Percentiles rank a stretch among this genome's conserved stretches.
Conservation (phyloP, 1,284 basidiomycete genomes). For the Pseudozyma sp. region DNA sequence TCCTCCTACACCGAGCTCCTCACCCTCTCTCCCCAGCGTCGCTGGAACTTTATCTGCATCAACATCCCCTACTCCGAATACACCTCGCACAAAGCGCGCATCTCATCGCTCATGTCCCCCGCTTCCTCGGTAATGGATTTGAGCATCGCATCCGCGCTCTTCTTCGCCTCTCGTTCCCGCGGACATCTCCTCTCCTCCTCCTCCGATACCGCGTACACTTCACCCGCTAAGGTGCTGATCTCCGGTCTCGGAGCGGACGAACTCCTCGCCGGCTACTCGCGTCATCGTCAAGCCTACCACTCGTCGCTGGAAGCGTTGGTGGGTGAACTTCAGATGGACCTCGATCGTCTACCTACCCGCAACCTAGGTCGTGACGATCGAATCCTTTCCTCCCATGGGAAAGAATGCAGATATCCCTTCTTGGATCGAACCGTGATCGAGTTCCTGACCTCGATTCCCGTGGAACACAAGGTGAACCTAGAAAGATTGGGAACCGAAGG, state of each 20-base stretch:
- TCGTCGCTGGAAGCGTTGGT: conserved; percentile 73
- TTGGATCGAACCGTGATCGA: conserved; percentile 47
- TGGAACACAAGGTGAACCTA: conserved; percentile 81
- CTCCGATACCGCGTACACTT: conserved; percentile 73
- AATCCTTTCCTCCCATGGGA: conserved; percentile 85
- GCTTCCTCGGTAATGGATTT: conserved; percentile 69
- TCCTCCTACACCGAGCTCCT: conserved; percentile 81
- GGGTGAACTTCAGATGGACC: conserved; percentile 89
- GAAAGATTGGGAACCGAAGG: conserved; percentile 11
- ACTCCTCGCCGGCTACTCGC: conserved; percentile 89
- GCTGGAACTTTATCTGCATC: conserved; percentile 92
- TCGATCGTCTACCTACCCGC: conserved; percentile 87
- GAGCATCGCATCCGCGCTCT: conserved; percentile 90
- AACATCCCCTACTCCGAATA: conserved; percentile 83
- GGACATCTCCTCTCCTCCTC: conserved; percentile 6
- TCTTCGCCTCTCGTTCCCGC: conserved; percentile 85
- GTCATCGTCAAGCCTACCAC: conserved; percentile 82
- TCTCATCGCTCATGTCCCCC: conserved; percentile 54
- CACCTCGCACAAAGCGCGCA: conserved; percentile 19
- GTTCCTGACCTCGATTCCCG: conserved; percentile 77
- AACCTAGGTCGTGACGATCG: conserved; percentile 95
- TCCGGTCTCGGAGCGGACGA: conserved; percentile 96
- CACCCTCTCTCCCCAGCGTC: conserved; percentile 77
- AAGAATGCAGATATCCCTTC: conserved; percentile 75
- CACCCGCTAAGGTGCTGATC: conserved; percentile 83